Conservation (phyloP, 306 rosid species). For the Luffa aegyptiaca region DNA sequence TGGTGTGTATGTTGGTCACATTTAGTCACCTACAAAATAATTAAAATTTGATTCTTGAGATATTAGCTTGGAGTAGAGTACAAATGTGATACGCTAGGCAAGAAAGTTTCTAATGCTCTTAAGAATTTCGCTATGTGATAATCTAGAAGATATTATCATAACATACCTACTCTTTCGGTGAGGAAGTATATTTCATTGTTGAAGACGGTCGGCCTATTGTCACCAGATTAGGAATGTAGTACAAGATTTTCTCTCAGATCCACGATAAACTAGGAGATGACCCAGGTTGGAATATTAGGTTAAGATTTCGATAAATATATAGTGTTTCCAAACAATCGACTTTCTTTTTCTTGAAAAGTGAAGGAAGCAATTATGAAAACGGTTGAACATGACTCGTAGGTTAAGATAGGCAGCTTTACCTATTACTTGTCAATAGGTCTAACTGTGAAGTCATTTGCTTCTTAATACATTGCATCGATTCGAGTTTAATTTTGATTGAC, state of each 20-base stretch:
- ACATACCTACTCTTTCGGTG: background rate
- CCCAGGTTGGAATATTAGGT: background rate
- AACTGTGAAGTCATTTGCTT: background rate
- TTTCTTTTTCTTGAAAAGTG: background rate
- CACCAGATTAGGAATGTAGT: background rate
- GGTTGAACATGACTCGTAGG: background rate
- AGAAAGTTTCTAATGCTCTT: background rate
- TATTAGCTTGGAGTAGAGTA: too few species aligned
- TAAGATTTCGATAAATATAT: background rate
- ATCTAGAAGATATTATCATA: background rate
- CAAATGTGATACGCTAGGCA: too few species aligned
- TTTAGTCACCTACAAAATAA: background rate
- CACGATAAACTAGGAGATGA: background rate
- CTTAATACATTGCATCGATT: background rate
- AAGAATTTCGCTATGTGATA: background rate
- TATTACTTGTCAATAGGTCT: background rate
- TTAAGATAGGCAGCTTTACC: background rate
- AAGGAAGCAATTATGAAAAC: background rate
- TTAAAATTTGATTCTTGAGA: too few species aligned
- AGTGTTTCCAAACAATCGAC: background rate
- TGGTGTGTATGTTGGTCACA: background rate
- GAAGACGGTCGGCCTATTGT: background rate
- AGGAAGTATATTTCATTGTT: background rate
- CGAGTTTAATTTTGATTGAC: background rate
- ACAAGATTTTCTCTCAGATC: background rate